Evolutionary conservation across 257 asterid genomes (phyloP), one percentile per base, ranked within the genome.

Genomic region (Linderniella brevidens): DNA sequence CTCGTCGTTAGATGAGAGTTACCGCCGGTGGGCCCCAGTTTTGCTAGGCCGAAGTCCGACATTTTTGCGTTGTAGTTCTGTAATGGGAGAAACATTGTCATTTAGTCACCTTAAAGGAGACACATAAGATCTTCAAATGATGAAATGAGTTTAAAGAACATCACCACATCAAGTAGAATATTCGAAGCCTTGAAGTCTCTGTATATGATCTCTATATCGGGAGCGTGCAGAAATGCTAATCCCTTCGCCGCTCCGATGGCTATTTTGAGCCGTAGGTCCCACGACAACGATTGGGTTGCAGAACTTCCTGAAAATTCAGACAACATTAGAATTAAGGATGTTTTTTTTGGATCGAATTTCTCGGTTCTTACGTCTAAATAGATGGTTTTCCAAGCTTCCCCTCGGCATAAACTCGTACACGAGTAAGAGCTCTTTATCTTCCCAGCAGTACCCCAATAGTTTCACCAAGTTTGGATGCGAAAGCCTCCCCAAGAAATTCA

Each of bases 321-420:
- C 43, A 57, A 50, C 52, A 25, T 13, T 52, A 11, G 46, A 46
- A 60, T 44, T 25, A 25, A 25, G 32, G 32, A 25, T 25, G 32
- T 6, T 25, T 25, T 25, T 25, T 25, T 25, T 25, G 4, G 4
- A 2, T 25, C 32, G 3, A 2, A 2, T 25, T 25, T 25, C 32
- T 25, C 4, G 32, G 32, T 56, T 54, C 70, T 54, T 66, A 75
- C 84, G 56, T 56, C 84, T 63, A 51, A 75, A 75, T 5, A 75
- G 77, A 75, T 75, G 77, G 68, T 61, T 68, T 53, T 71, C 80
- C n/a, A 75, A 62, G 77, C 84, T 71, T 56, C 84, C 84, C 53
- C 55, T 75, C 39, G 25, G 75, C 77, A 75, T 63, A 59, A 65
- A 75, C 58, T 75, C 84, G 3, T 72, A 76, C 1, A 76, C 80